These are phyloP conservation scores for Saccharomycopsis fibuligera DNA, from an alignment of 805 yeast species.

Conservation along the genomic window DNA sequence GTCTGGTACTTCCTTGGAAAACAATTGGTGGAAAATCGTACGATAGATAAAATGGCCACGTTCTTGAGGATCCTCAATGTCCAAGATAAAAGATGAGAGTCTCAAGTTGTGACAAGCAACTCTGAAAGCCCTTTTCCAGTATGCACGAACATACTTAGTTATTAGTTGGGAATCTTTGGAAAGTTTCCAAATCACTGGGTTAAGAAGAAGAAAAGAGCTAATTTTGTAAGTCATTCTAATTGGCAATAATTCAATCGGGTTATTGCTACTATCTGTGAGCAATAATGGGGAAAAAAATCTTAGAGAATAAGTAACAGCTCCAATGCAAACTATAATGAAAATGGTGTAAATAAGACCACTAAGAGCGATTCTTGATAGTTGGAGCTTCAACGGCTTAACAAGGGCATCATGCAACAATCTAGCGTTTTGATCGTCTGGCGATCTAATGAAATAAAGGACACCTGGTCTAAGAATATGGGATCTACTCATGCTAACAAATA, in stretches of 20 bases:
- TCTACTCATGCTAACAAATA: constrained; percentile 80
- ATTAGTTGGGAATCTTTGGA: constrained; percentile 20
- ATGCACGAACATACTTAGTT: constrained; percentile 36
- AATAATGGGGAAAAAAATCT: constrained; percentile 32
- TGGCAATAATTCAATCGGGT: constrained; percentile 23
- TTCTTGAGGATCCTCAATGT: constrained; percentile 55
- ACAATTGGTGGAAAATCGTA: constrained; percentile 26
- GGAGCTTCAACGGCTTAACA: constrained; percentile 66
- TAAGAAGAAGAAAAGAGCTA: constrained; percentile 8
- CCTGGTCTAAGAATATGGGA: constrained; percentile 73
- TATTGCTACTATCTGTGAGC: constrained; percentile 23
- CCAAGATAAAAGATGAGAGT: constrained; percentile 74
- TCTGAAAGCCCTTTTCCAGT: constrained; percentile 60
- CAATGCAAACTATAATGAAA: constrained; percentile 71
- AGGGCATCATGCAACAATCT: constrained; percentile 83
- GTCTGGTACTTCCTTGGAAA: constrained; percentile 43
- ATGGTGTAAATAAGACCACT: constrained; percentile 71
- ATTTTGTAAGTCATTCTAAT: constrained; percentile 8
- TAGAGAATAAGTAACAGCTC: constrained; percentile 48
- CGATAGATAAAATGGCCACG: constrained; percentile 63
- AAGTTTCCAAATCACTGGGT: constrained; percentile 9
- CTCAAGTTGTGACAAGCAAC: constrained; percentile 52
- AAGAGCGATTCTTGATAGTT: constrained; percentile 62
- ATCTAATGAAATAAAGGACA: constrained; percentile 82
- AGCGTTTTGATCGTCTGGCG: constrained; percentile 90